Percentiles rank a stretch among this genome's conserved stretches.
phyloP scores from a whole-genome alignment of 805 yeast genomes.

The Pichia sporocuriosa region DNA sequence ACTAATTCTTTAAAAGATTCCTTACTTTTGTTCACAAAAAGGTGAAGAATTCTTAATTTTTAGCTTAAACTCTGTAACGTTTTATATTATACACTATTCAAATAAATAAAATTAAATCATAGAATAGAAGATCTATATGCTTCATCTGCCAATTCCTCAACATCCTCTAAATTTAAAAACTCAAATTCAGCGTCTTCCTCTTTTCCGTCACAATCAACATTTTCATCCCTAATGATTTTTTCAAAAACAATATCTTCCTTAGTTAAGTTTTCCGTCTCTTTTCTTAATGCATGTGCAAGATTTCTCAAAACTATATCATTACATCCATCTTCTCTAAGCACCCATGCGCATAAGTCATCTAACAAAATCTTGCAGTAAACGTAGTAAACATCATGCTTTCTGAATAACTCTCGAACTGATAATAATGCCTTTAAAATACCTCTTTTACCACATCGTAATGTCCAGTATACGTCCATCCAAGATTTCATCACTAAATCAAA shows the following conservation, averaged over 20 bases:
- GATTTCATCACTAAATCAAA: constrained; percentile 51
- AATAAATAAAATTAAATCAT: constrained; percentile 8
- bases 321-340: constrained; percentile 48
- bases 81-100: neutral
- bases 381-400: constrained; percentile 78
- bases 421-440: constrained; percentile 54
- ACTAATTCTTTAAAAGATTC: too few relatives aligned
- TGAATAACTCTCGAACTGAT: constrained; percentile 61
- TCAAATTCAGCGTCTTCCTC: constrained; percentile 31
- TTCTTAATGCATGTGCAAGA: constrained; percentile 59
- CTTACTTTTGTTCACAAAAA: too few relatives aligned
- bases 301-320: constrained; percentile 52
- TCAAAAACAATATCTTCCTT: constrained; percentile 52
- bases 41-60: too few relatives aligned
- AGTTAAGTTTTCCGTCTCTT: constrained; percentile 31
- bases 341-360: constrained; percentile 75
- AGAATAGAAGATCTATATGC: constrained; percentile 23
- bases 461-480: constrained; percentile 69
- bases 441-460: constrained; percentile 64
- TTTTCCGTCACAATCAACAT: constrained; percentile 30
- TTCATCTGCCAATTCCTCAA: constrained; percentile 52
- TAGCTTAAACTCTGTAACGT: too few relatives aligned
- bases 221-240: constrained; percentile 36
- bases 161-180: constrained; percentile 44
- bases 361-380: constrained; percentile 73